Percentiles rank a stretch among this genome's conserved stretches.
Evolutionary conservation across 1,139 yeast genomes (phyloP).

Genomic region (Suhomyces bolitotheri): DNA sequence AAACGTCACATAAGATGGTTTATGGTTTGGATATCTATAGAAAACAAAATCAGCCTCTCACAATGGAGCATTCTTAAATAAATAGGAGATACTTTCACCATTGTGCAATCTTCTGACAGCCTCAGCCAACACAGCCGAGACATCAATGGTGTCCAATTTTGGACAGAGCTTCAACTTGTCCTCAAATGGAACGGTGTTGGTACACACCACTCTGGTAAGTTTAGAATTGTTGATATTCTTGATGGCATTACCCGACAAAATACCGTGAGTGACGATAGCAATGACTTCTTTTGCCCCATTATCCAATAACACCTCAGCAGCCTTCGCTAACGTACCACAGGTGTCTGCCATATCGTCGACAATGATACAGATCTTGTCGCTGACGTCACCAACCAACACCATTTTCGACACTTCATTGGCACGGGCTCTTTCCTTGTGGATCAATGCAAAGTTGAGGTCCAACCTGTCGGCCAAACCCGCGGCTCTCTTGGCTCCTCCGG

Average conservation of each 20-base stretch:
- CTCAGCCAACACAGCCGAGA: constrained; percentile 91
- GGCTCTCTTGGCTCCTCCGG: constrained; percentile 98
- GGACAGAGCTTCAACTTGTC: constrained; percentile 71
- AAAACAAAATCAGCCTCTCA: constrained; percentile 8
- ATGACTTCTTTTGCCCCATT: constrained; percentile 83
- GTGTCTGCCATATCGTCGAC: constrained; percentile 99
- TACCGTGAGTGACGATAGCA: constrained; percentile 96
- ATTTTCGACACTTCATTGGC: constrained; percentile 93
- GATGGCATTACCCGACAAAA: constrained; percentile 84
- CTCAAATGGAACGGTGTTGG: constrained; percentile 91
- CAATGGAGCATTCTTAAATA: constrained; percentile 57
- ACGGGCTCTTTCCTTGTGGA: constrained; percentile 93
- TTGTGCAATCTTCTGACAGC: constrained; percentile 93
- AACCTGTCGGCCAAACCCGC: constrained; percentile 92
- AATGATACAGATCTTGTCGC: constrained; percentile 80
- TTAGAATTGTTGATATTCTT: constrained; percentile 77
- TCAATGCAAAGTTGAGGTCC: constrained; percentile 91
- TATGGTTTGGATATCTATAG: background rate
- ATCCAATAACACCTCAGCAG: constrained; percentile 84
- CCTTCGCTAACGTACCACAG: constrained; percentile 94
- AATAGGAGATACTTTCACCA: constrained; percentile 78
- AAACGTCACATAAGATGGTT: no score
- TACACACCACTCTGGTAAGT: constrained; percentile 81
- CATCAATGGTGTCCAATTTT: constrained; percentile 78
- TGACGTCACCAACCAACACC: constrained; percentile 97